A percentile compares a stretch with the other conserved stretches of the same genome.
Conservation (phyloP, 768 basidiomycete genomes). For the Aureoboletus auriporus region DNA sequence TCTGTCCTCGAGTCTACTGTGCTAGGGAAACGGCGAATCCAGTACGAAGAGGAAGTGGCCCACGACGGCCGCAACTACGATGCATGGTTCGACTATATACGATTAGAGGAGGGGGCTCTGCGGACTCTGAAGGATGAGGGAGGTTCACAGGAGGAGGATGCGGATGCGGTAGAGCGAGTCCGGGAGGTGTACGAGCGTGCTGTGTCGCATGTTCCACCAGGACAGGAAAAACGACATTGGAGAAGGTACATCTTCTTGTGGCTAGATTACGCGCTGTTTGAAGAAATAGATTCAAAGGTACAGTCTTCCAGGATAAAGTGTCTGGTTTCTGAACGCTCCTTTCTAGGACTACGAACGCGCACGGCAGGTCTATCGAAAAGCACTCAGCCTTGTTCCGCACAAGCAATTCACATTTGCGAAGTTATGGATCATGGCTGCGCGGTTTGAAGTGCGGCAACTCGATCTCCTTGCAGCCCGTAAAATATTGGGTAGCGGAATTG, state of each 20-base stretch:
- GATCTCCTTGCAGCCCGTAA: conserved; percentile 84
- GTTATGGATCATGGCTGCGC: conserved; percentile 88
- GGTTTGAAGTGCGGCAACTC: conserved; percentile 84
- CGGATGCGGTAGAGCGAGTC: conserved; percentile 60
- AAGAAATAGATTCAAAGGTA: conserved; percentile 94
- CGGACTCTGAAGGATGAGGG: conserved; percentile 74
- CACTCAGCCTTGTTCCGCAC: conserved; percentile 85
- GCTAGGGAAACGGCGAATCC: conserved; percentile 94
- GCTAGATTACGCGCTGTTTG: conserved; percentile 94
- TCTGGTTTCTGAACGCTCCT: neutral
- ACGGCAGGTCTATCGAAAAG: conserved; percentile 90
- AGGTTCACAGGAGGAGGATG: conserved; percentile 64
- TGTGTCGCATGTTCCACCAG: conserved; percentile 93
- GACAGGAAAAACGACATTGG: conserved; percentile 90
- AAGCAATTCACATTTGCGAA: conserved; percentile 98
- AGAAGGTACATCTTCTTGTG: conserved; percentile 87
- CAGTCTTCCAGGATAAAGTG: neutral
- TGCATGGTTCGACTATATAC: conserved; percentile 95
- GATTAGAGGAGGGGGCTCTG: conserved; percentile 87
- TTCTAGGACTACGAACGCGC: conserved; percentile 76
- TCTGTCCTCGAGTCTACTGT: conserved; percentile 89
- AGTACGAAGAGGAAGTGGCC: conserved; percentile 93
- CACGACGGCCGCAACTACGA: conserved; percentile 96
- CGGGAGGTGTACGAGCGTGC: conserved; percentile 95
- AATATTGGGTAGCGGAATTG: conserved; percentile 84